Conservation (phyloP, 2,329 filamentous ascomycete species). For the Beauveria bassiana region DNA sequence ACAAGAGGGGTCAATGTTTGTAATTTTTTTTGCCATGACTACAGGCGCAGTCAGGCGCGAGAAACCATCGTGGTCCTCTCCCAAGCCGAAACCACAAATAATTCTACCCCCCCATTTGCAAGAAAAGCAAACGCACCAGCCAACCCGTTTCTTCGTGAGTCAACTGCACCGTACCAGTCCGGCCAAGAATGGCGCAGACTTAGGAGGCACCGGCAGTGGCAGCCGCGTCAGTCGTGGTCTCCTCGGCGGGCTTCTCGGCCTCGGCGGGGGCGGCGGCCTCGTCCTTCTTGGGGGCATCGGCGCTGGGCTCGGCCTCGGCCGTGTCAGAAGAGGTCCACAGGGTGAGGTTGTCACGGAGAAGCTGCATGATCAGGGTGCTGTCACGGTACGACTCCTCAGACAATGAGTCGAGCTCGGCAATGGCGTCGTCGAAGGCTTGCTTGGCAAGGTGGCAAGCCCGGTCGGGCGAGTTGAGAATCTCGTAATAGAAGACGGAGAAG, state of each 20-base stretch:
- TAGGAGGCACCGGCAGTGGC: conserved; percentile 45
- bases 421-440: conserved; percentile 98
- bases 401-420: conserved; percentile 95
- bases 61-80: conserved; percentile 3
- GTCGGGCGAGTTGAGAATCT: conserved; percentile 97
- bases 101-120: conserved; percentile 9
- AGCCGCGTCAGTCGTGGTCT: conserved; percentile 38
- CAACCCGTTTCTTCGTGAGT: conserved; percentile 8
- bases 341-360: conserved; percentile 95
- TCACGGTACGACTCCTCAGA: conserved; percentile 98
- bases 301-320: conserved; percentile 63
- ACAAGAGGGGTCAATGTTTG: conserved; percentile 13
- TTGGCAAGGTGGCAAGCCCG: conserved; percentile 98
- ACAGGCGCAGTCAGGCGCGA: not conserved
- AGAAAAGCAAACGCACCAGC: conserved; percentile 9
- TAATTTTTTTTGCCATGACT: conserved; percentile 5
- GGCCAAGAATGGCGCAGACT: conserved; percentile 15
- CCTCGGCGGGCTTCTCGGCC: conserved; percentile 32
- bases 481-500: conserved; percentile 99
- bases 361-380: conserved; percentile 98
- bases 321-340: conserved; percentile 95
- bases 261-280: conserved; percentile 30
- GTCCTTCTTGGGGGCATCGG: conserved; percentile 54
- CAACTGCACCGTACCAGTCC: not conserved
- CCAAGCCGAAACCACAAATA: conserved; percentile 6